Conservation (phyloP, 768 basidiomycete genomes). For the Tubosaeta brunneosetosa region DNA sequence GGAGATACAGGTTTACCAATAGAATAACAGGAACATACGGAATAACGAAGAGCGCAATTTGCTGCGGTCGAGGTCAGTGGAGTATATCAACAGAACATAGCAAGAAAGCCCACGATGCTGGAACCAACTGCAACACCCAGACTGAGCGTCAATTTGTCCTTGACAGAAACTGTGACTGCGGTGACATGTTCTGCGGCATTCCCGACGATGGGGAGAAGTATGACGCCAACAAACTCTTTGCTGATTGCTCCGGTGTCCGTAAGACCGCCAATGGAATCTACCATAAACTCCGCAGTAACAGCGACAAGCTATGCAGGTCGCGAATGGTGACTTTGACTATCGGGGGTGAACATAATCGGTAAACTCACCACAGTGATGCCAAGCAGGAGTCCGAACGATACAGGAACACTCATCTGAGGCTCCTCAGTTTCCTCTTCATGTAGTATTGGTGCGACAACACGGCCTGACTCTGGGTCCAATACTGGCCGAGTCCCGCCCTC, state of each 20-base stretch:
- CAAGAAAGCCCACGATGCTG: conserved; percentile 54
- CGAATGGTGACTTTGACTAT: background rate
- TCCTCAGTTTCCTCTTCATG: conserved; percentile 35
- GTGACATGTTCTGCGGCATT: conserved; percentile 92
- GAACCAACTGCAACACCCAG: conserved; percentile 88
- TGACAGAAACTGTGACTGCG: conserved; percentile 87
- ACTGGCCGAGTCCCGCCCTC: background rate
- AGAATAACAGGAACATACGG: conserved; percentile 36
- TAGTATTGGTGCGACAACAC: background rate
- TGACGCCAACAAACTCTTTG: conserved; percentile 82
- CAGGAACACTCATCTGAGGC: conserved; percentile 49
- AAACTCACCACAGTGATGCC: conserved; percentile 57
- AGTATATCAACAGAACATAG: background rate
- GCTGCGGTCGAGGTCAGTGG: conserved; percentile 36
- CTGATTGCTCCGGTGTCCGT: conserved; percentile 52
- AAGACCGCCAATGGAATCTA: conserved; percentile 77
- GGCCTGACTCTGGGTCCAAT: conserved; percentile 12
- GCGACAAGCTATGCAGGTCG: conserved; percentile 41
- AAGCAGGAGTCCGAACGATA: conserved; percentile 51
- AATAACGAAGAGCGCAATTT: conserved; percentile 69
- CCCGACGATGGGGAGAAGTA: conserved; percentile 87
- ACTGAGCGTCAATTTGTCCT: conserved; percentile 83
- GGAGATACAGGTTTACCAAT: background rate
- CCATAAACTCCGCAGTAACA: conserved; percentile 61
- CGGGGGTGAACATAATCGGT: background rate